These are phyloP conservation scores for Hortiboletus campestris DNA, from an alignment of 768 basidiomycete genomes.

Conservation along the genomic window DNA sequence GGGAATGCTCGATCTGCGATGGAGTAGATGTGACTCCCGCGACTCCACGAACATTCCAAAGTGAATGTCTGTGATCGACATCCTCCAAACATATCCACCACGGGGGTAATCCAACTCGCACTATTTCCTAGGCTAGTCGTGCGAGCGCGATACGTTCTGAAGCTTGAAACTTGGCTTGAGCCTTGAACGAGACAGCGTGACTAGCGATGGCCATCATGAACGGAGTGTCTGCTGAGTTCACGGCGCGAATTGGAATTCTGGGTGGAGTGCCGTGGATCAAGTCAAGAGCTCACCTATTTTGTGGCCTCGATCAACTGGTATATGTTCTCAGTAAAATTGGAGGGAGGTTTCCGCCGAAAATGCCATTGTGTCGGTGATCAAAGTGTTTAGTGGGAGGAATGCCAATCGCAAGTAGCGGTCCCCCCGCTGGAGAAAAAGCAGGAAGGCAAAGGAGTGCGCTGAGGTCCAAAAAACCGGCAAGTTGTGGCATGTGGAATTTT, in stretches of 20 bases:
- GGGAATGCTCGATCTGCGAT: neutral
- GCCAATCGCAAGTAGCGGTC: neutral
- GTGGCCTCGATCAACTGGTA: neutral
- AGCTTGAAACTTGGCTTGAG: neutral
- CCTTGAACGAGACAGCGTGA: neutral
- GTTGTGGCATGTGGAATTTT: constrained; percentile 15
- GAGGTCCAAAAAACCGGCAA: no score
- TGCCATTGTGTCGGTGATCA: neutral
- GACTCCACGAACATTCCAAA: constrained; percentile 8
- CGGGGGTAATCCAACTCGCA: neutral
- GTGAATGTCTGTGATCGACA: neutral
- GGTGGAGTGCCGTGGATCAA: neutral
- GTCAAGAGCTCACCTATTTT: neutral
- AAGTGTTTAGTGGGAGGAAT: neutral
- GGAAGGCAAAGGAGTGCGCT: no score
- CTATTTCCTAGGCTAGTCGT: neutral
- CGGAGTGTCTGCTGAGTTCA: neutral
- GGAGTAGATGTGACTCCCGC: neutral
- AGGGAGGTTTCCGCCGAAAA: neutral
- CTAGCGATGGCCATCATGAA: neutral
- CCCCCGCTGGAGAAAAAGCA: no score
- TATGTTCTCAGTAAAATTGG: neutral
- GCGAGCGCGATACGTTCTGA: neutral
- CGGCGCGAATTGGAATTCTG: neutral
- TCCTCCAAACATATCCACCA: neutral